Evolutionary conservation across 306 rosid species (phyloP), one percentile per base, ranked within the genome.

Genomic region (Sphenostylis stenocarpa): DNA sequence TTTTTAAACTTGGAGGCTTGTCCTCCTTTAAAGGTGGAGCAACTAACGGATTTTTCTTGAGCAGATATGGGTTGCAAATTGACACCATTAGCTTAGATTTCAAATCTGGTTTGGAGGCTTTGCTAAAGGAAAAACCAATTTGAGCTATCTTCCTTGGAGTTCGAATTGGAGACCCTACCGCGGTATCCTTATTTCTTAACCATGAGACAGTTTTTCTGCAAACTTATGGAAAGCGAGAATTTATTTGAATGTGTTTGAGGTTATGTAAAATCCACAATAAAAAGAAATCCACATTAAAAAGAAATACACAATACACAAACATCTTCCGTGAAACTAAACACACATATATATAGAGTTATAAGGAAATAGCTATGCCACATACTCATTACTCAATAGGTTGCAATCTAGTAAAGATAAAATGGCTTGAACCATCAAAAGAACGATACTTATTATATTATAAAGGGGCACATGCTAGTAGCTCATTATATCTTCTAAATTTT

Each of bases 111-210:
- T 84, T 95, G 91, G 97, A 95, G 89, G 83, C 85, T 80, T 85
- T 95, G 84, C 82, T 95, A 17, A 92, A 90, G 68, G 72, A 82
- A 26, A 90, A 85, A 53, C 98, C 97, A 38, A 82, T 95, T 62
- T 85, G 93, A 83, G 98, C 96, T 70, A 92, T 92, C 86, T 92
- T 95, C 78, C 97, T 95, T 57, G 98, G 98, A 67, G 98, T 92
- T 62, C 96, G 97, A 67, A 92, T 92, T 49, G 98, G 97, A 65
- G 97, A 95, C 83, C 98, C 98, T 81, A 92, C 98, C n/a, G 97
- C 97, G 91, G 97, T 95, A 95, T 72, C 26, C 48, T 69, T 80
- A 41, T 62, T 60, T 68, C 56, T 66, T 75, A 43, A 60, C 69
- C 68, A 82, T 24, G 4, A 56, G 17, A 51, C 68, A 73, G 21